Evolutionary conservation across 164 flowering plant species (phyloP).

Genomic region (Taxillus chinensis): DNA sequence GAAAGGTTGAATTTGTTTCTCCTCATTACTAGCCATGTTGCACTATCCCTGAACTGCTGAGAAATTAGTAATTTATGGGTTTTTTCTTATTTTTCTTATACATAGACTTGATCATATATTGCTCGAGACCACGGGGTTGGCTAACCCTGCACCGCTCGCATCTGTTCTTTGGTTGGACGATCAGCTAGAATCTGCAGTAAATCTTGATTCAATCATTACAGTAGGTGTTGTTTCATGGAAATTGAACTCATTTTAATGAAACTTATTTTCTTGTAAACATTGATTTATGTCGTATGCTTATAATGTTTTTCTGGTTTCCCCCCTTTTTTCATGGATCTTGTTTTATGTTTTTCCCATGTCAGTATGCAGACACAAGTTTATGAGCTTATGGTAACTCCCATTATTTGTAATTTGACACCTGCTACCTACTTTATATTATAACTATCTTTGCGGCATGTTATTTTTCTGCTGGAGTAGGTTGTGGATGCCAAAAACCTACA

Average conservation of each 20-base stretch:
- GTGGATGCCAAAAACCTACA: slow-evolving; percentile 89
- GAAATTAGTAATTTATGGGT: slow-evolving; percentile 3
- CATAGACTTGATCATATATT: slow-evolving; percentile 85
- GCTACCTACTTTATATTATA: neutral
- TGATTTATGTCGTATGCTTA: neutral
- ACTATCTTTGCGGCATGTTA: neutral
- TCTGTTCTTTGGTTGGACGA: slow-evolving; percentile 99
- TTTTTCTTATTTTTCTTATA: slow-evolving; percentile 9
- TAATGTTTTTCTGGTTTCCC: neutral
- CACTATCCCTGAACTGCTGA: no score
- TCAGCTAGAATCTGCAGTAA: slow-evolving; percentile 83
- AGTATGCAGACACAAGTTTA: neutral
- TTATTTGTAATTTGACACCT: neutral
- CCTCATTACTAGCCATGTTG: no score
- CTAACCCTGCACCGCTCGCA: slow-evolving; percentile 95
- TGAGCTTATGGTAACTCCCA: neutral
- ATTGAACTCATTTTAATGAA: neutral
- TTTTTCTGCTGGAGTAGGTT: slow-evolving; percentile 36
- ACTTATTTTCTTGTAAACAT: neutral
- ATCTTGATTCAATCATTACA: slow-evolving; percentile 85
- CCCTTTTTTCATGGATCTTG: neutral
- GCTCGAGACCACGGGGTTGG: slow-evolving; percentile 90
- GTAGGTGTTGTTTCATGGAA: slow-evolving; percentile 28
- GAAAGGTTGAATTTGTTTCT: slow-evolving; percentile 39
- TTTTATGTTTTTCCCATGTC: neutral